phyloP scores from a whole-genome alignment of 2,329 filamentous ascomycete genomes.

The Phoma herbarum region DNA sequence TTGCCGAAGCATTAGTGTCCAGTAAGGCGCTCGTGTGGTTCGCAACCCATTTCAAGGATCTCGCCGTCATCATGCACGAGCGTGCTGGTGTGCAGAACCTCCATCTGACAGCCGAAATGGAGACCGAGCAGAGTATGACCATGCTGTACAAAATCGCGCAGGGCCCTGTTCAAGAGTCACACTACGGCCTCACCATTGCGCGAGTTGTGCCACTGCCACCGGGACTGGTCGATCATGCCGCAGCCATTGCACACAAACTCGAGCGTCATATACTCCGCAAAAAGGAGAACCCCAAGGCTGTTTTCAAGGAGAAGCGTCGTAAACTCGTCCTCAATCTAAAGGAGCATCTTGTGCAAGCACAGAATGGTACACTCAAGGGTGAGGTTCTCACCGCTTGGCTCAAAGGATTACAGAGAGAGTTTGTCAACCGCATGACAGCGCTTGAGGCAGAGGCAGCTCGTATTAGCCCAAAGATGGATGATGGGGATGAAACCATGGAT shows the following conservation, averaged over 20 bases:
- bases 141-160: conserved; percentile 88
- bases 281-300: conserved; percentile 66
- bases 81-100: conserved; percentile 82
- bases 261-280: conserved; percentile 65
- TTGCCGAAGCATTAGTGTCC: conserved; percentile 85
- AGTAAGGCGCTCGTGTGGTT: conserved; percentile 87
- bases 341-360: conserved; percentile 75
- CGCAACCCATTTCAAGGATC: conserved; percentile 87
- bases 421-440: conserved; percentile 73
- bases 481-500: conserved; percentile 30
- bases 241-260: conserved; percentile 70
- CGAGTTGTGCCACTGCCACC: conserved; percentile 76
- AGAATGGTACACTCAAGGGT: conserved; percentile 70
- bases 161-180: conserved; percentile 73
- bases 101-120: conserved; percentile 77
- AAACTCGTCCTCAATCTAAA: conserved; percentile 77
- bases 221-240: conserved; percentile 72
- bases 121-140: conserved; percentile 69
- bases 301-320: conserved; percentile 69
- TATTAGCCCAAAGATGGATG: conserved; percentile 21
- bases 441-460: conserved; percentile 61
- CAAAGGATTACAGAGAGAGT: conserved; percentile 74
- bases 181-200: conserved; percentile 87
- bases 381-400: conserved; percentile 71
- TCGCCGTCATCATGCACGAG: conserved; percentile 78